A percentile compares a stretch with the other conserved stretches of the same genome.
Conservation (phyloP, 73 alveolate genomes). For the Paramecium caudatum region DNA sequence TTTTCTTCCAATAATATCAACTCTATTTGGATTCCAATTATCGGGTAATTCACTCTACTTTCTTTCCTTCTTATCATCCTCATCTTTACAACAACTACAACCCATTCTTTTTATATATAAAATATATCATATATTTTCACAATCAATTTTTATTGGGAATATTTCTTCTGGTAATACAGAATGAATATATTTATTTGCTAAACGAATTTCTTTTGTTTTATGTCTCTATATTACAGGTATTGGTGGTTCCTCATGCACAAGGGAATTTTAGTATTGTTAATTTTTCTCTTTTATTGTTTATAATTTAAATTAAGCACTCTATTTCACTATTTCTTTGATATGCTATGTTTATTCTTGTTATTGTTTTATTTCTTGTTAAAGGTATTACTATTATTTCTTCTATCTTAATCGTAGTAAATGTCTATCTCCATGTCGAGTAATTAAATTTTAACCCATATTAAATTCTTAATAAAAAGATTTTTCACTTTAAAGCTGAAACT, state of each 20-base stretch:
- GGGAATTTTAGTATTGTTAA: background rate
- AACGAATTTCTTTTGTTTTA: background rate
- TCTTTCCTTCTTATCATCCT: background rate
- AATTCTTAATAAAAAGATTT: slow-evolving; percentile 2
- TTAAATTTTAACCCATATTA: background rate
- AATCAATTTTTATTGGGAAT: slow-evolving; percentile 8
- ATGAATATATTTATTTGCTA: background rate
- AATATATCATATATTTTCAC: slow-evolving; percentile 15
- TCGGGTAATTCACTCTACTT: background rate
- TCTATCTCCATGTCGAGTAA: slow-evolving; percentile 50
- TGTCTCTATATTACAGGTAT: background rate
- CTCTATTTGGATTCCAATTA: background rate
- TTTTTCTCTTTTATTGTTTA: slow-evolving; percentile 24
- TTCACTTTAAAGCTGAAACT: background rate
- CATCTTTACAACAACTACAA: background rate
- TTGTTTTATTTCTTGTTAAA: background rate
- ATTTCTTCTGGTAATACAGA: slow-evolving; percentile 51
- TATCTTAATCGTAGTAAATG: background rate
- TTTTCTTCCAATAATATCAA: background rate
- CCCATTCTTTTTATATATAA: background rate
- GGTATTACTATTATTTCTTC: background rate
- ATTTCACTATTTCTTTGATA: background rate
- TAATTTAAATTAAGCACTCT: background rate
- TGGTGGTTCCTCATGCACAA: background rate
- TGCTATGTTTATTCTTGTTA: background rate